Percentiles rank a stretch among this genome's conserved stretches.
phyloP scores from a whole-genome alignment of 805 yeast genomes.

The Alloascoidea africana region DNA sequence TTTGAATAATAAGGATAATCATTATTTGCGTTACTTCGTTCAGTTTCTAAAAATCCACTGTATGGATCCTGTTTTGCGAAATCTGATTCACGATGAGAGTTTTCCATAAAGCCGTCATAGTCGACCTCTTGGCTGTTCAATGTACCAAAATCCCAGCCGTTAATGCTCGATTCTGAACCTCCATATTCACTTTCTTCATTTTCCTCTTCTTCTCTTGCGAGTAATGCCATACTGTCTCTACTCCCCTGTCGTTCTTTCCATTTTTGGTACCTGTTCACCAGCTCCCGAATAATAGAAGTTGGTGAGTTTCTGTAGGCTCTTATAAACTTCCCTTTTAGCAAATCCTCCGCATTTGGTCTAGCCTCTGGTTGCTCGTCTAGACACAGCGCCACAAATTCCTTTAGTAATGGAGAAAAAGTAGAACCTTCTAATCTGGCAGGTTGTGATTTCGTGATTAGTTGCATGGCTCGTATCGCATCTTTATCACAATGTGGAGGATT shows the following conservation, averaged over 20 bases:
- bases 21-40: conserved; percentile 1
- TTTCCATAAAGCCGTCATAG: conserved; percentile 5
- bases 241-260: conserved; percentile 48
- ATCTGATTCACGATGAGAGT: background rate
- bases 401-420: conserved; percentile 57
- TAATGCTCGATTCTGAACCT: conserved; percentile 5
- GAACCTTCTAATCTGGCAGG: conserved; percentile 94
- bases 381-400: conserved; percentile 83
- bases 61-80: too few relatives aligned
- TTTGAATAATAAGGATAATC: conserved; percentile 2
- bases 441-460: conserved; percentile 77
- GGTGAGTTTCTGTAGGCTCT: conserved; percentile 44
- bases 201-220: conserved; percentile 13
- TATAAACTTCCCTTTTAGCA: conserved; percentile 61
- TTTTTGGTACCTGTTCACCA: conserved; percentile 33
- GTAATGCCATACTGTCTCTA: conserved; percentile 22
- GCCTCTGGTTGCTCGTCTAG: conserved; percentile 88
- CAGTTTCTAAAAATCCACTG: too few relatives aligned
- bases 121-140: conserved; percentile 2
- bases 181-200: conserved; percentile 16
- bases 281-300: conserved; percentile 49
- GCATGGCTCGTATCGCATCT: conserved; percentile 92
- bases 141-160: conserved; percentile 9
- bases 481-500: conserved; percentile 95
- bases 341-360: conserved; percentile 76